phyloP scores from a whole-genome alignment of 495 filamentous ascomycete species.

The Tuber umbilicatum region DNA sequence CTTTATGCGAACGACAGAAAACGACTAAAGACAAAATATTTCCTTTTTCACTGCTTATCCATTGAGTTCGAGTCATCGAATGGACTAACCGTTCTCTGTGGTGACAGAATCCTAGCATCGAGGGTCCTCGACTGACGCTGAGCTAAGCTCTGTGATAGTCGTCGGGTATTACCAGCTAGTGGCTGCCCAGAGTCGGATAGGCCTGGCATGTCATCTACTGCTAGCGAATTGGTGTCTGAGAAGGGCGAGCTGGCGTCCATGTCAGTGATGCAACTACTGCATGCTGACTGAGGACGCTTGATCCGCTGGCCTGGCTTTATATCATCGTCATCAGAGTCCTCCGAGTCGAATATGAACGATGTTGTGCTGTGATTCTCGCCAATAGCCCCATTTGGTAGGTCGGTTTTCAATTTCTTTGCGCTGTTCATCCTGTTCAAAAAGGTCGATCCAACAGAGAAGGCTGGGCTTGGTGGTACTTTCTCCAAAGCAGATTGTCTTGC shows the following conservation, averaged over 20 bases:
- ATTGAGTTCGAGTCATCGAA: conserved; percentile 41
- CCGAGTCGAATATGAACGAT: conserved; percentile 33
- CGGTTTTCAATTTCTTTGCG: conserved; percentile 45
- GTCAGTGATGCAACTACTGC: conserved; percentile 37
- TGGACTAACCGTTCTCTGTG: conserved; percentile 37
- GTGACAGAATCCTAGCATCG: conserved; percentile 13
- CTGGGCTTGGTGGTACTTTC: conserved; percentile 46
- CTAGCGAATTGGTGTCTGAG: conserved; percentile 36
- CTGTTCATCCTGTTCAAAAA: conserved; percentile 56
- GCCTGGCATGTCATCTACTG: conserved; percentile 23
- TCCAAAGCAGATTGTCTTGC: conserved; percentile 12
- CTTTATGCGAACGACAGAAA: neutral
- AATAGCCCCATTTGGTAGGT: conserved; percentile 15
- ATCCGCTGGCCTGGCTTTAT: conserved; percentile 32
- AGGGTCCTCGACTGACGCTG: neutral
- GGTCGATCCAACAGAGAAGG: conserved; percentile 59
- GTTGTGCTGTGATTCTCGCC: conserved; percentile 37
- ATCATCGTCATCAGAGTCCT: conserved; percentile 31
- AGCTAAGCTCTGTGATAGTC: conserved; percentile 7
- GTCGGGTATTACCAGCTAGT: conserved; percentile 15
- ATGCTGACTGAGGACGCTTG: conserved; percentile 31
- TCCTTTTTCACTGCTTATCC: conserved; percentile 14
- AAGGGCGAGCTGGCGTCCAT: conserved; percentile 40
- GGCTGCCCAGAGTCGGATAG: conserved; percentile 19
- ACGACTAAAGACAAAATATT: neutral